These are phyloP conservation scores for Diplodia mutila DNA, from an alignment of 2,329 filamentous ascomycete genomes.

Conservation along the genomic window DNA sequence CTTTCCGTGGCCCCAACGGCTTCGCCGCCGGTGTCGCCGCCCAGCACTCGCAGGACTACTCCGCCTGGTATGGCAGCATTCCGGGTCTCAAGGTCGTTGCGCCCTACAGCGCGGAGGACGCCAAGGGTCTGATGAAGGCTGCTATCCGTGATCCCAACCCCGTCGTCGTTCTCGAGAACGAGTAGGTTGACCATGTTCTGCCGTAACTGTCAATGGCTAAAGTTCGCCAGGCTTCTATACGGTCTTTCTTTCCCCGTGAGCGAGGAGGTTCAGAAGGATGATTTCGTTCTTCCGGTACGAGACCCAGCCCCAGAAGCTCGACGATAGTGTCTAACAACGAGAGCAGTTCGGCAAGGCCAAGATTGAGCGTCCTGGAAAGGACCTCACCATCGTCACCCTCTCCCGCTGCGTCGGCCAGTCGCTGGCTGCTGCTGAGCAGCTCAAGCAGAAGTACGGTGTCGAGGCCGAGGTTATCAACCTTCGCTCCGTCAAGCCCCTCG, in stretches of 20 bases:
- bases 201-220: not conserved
- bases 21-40: slow-evolving; percentile 94
- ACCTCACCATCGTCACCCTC: slow-evolving; percentile 91
- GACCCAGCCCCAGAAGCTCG: not conserved
- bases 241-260: slow-evolving; percentile 96
- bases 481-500: slow-evolving; percentile 94
- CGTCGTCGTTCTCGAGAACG: slow-evolving; percentile 69
- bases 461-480: slow-evolving; percentile 98
- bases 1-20: slow-evolving; percentile 98
- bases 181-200: slow-evolving; percentile 38
- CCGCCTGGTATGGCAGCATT: slow-evolving; percentile 97
- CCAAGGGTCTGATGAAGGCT: slow-evolving; percentile 96
- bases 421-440: slow-evolving; percentile 81
- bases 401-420: slow-evolving; percentile 95
- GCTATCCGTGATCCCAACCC: slow-evolving; percentile 98
- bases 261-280: slow-evolving; percentile 90
- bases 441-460: slow-evolving; percentile 96
- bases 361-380: slow-evolving; percentile 94
- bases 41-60: slow-evolving; percentile 99
- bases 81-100: slow-evolving; percentile 96
- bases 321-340: not conserved
- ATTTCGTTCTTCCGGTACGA: slow-evolving; percentile 83
- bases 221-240: slow-evolving; percentile 68
- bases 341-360: slow-evolving; percentile 90
- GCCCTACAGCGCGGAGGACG: slow-evolving; percentile 96